Evolutionary conservation across 2,329 filamentous ascomycete genomes (phyloP).

Genomic region (Mycocentrospora acerina): DNA sequence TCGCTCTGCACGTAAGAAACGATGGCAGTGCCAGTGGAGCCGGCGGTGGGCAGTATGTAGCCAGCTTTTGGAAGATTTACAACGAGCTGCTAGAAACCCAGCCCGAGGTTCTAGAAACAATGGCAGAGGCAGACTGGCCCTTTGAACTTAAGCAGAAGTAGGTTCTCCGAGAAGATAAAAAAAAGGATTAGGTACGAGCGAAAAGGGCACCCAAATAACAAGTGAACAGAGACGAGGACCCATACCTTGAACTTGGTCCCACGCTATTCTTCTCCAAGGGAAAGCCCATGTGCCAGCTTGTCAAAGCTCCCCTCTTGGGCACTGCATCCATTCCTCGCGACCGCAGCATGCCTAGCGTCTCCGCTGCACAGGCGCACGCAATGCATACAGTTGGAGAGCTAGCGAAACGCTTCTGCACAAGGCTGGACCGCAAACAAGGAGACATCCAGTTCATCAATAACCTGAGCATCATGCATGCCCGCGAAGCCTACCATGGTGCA

Average conservation of each 20-base stretch:
- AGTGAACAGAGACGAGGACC: constrained; percentile 20
- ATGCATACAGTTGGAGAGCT: constrained; percentile 31
- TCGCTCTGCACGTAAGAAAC: constrained; percentile 38
- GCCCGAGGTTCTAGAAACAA: constrained; percentile 37
- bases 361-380: constrained; percentile 31
- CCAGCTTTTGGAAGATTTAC: constrained; percentile 39
- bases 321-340: constrained; percentile 34
- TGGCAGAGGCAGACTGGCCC: constrained; percentile 38
- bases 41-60: constrained; percentile 38
- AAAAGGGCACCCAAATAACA: background rate
- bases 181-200: too few relatives aligned
- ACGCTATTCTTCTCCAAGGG: constrained; percentile 39
- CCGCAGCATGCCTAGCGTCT: constrained; percentile 31
- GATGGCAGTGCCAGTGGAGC: constrained; percentile 28
- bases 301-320: constrained; percentile 41
- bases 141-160: constrained; percentile 43
- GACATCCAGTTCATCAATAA: constrained; percentile 43
- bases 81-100: constrained; percentile 37
- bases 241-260: constrained; percentile 37
- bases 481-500: constrained; percentile 32
- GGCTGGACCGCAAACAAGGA: constrained; percentile 37
- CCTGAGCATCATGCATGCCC: constrained; percentile 40
- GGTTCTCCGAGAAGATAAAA: constrained; percentile 6
- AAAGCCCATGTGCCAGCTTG: constrained; percentile 40
- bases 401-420: constrained; percentile 30